Base-by-base conservation (phyloP, 306 rosid genomes). In the Luffa acutangula region DNA sequence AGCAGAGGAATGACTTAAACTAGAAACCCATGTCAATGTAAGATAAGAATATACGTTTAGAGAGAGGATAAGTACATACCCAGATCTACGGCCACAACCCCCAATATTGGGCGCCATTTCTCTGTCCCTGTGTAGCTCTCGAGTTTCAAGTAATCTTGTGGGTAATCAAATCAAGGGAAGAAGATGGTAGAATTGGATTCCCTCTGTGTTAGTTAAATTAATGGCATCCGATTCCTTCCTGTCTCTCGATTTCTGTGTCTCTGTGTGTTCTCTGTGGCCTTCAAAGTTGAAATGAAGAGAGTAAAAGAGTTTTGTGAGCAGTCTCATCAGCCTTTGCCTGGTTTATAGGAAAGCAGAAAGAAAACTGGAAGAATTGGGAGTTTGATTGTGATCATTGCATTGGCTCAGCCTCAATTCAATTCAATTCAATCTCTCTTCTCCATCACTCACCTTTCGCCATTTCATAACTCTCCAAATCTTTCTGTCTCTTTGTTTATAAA, bases 381-480 rank as follows among this genome's bases (percentile, higher is more conserved):
- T 31, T 60, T 11, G 1, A 11, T 3, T 33, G 7, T 33, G 8
- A 62, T 12, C 15, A 33, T 62, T 62, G 13, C 14, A 63, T 49
- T 75, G 48, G 48, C 9, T 52, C 6, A 74, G 9, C 11, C 63
- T 74, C 31, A 25, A 25, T 25, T 25, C 64, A 2, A 13, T 17
- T 36, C 57, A 13, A 74, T 48, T n/a, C n/a, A n/a, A n/a, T n/a
- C n/a, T n/a, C 33, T 34, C 45, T 49, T 34, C 78, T 48, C 77
- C 77, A 72, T 72, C 77, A 72, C 77, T 73, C 77, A 73, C 59
- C n/a, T 48, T 49, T 73, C 43, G 6, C 2, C 77, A 46, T 72
- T 72, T 48, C 37, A 2, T 70, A 3, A 0, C 12, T 57, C 10
- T 6, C 12, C 63, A 57, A 57, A 57, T 1, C n/a, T 52, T 52